A percentile compares a stretch with the other conserved stretches of the same genome.
Evolutionary conservation across 164 flowering plant species (phyloP).

Genomic region (Macadamia integrifolia): DNA sequence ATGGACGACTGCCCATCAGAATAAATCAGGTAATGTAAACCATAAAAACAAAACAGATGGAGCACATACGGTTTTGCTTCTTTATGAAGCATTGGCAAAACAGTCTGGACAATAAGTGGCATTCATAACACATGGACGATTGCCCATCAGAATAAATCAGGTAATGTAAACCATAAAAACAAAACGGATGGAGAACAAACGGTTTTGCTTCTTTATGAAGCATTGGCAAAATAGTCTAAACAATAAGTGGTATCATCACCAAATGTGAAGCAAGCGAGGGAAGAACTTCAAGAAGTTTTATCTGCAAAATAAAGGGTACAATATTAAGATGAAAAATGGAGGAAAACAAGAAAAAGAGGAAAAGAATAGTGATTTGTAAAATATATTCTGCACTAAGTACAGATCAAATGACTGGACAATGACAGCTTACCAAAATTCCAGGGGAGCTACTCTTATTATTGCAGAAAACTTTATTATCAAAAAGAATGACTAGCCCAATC

Average conservation of each 20-base stretch:
- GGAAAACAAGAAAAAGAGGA: neutral
- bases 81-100: conserved; percentile 73
- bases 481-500: conserved; percentile 56
- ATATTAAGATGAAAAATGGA: conserved; percentile 4
- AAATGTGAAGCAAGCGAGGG: conserved; percentile 83
- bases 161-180: neutral
- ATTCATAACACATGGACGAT: neutral
- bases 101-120: conserved; percentile 73
- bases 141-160: neutral
- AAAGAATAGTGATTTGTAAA: neutral
- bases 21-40: neutral
- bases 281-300: conserved; percentile 66
- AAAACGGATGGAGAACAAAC: conserved; percentile 37
- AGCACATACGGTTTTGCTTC: conserved; percentile 60
- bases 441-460: conserved; percentile 23
- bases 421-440: conserved; percentile 48
- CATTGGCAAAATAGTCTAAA: conserved; percentile 83
- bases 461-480: conserved; percentile 47
- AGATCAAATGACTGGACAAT: neutral
- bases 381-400: conserved; percentile 3
- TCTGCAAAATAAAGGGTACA: conserved; percentile 37
- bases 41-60: conserved; percentile 3
- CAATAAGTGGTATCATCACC: conserved; percentile 66
- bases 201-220: conserved; percentile 55
- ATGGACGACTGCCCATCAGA: neutral